These are phyloP conservation scores for Scleroderma bovista DNA, from an alignment of 768 basidiomycete genomes.

Conservation along the genomic window DNA sequence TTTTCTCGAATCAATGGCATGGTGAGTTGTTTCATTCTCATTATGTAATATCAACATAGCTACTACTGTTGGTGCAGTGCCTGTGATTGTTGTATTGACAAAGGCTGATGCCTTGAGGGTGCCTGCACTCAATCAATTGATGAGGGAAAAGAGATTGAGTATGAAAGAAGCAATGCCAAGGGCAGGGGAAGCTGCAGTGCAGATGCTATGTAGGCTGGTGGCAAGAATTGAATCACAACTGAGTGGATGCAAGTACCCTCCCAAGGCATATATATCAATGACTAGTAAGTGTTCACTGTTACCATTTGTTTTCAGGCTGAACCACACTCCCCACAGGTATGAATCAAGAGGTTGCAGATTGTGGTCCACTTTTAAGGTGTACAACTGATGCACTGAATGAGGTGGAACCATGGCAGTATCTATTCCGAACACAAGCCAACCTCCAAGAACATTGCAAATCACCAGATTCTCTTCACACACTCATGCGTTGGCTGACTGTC, in stretches of 20 bases:
- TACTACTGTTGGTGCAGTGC: constrained; percentile 29
- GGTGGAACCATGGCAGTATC: no score
- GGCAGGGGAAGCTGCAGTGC: constrained; percentile 11
- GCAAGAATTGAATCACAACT: neutral
- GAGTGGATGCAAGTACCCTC: neutral
- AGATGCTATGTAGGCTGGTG: neutral
- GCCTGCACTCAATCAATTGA: constrained; percentile 12
- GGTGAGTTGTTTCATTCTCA: neutral
- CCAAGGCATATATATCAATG: neutral
- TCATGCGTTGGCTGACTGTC: no score
- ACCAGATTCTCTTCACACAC: no score
- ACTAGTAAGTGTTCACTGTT: neutral
- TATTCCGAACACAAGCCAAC: no score
- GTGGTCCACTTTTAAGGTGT: neutral
- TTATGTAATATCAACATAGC: neutral
- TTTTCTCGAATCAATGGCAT: constrained; percentile 24
- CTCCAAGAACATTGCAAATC: no score
- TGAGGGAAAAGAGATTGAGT: constrained; percentile 5
- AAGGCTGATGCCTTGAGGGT: constrained; percentile 30
- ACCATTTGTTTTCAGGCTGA: neutral
- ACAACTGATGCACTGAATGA: neutral
- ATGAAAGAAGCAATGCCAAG: constrained; percentile 3
- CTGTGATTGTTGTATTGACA: constrained; percentile 35
- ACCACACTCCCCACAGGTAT: neutral
- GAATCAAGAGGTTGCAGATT: neutral